A percentile compares a stretch with the other conserved stretches of the same genome.
Conservation (phyloP, 441 rosid genomes). For the Arabidopsis hybrid region DNA sequence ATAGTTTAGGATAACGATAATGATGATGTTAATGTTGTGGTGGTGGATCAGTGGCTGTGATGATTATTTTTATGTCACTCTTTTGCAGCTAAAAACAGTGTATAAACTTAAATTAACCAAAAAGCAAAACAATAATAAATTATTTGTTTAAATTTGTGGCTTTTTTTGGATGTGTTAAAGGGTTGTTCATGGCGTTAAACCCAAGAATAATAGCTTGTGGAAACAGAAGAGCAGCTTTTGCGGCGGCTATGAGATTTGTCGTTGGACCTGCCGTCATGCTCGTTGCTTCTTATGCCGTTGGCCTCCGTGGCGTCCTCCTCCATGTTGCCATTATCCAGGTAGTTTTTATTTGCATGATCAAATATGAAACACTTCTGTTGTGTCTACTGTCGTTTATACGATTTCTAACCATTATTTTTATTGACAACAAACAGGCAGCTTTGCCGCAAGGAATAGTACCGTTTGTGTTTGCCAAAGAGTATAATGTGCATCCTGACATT, state of each 20-base stretch:
- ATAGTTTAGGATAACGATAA: neutral
- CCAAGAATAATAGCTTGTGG: constrained; percentile 99
- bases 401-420: neutral
- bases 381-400: neutral
- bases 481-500: constrained; percentile 93
- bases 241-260: constrained; percentile 93
- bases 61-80: constrained; percentile 48
- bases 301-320: constrained; percentile 83
- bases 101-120: neutral
- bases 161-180: constrained; percentile 40
- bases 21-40: constrained; percentile 19
- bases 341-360: neutral
- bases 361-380: neutral
- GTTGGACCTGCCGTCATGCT: constrained; percentile 97
- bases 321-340: constrained; percentile 96
- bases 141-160: neutral
- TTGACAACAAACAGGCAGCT: constrained; percentile 70
- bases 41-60: constrained; percentile 47
- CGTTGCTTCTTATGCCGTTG: constrained; percentile 90
- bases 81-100: constrained; percentile 24
- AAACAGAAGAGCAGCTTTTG: constrained; percentile 79
- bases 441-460: constrained; percentile 99
- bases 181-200: constrained; percentile 98
- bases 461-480: constrained; percentile 93
- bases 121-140: neutral